Conservation (phyloP, 2,329 filamentous ascomycete species). For the Tolypocladium pustulatum region DNA sequence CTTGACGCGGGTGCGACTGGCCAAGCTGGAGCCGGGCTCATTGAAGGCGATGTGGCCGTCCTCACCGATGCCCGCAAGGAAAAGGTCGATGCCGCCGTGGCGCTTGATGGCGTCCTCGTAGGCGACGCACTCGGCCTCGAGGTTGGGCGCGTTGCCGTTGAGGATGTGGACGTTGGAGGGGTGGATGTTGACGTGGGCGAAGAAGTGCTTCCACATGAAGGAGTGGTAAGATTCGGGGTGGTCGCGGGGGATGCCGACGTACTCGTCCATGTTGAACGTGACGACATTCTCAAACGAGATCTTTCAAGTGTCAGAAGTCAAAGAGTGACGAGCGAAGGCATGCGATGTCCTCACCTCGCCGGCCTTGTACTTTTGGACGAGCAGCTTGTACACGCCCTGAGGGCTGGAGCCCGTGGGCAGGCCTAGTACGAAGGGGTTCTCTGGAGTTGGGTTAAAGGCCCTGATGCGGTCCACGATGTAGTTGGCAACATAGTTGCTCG, state of each 20-base stretch:
- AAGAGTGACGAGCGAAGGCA: slow-evolving; percentile 6
- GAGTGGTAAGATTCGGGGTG: slow-evolving; percentile 82
- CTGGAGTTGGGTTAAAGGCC: slow-evolving; percentile 59
- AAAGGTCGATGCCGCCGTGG: slow-evolving; percentile 72
- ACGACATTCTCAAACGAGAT: slow-evolving; percentile 83
- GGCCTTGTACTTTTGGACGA: slow-evolving; percentile 61
- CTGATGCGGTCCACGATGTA: slow-evolving; percentile 79
- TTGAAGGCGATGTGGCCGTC: slow-evolving; percentile 90
- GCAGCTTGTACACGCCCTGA: slow-evolving; percentile 63
- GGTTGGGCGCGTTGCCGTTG: slow-evolving; percentile 67
- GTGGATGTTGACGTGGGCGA: slow-evolving; percentile 72
- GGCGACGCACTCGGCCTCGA: slow-evolving; percentile 64
- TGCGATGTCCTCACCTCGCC: slow-evolving; percentile 34
- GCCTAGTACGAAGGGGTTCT: slow-evolving; percentile 71
- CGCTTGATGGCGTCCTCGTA: slow-evolving; percentile 71
- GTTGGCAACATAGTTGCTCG: slow-evolving; percentile 68
- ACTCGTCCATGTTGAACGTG: slow-evolving; percentile 93
- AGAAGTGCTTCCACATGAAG: slow-evolving; percentile 92
- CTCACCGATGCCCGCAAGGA: slow-evolving; percentile 74
- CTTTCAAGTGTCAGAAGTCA: slow-evolving; percentile 18
- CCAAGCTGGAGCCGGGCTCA: slow-evolving; percentile 71
- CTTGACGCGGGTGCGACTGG: slow-evolving; percentile 73
- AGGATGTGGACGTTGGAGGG: slow-evolving; percentile 78
- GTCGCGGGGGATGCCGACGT: slow-evolving; percentile 71
- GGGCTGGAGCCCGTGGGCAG: slow-evolving; percentile 78